Evolutionary conservation across 225 moss, liverwort and hornwort species (phyloP), one percentile per base, ranked within the genome.

Genomic region (Antitrichia curtipendula): DNA sequence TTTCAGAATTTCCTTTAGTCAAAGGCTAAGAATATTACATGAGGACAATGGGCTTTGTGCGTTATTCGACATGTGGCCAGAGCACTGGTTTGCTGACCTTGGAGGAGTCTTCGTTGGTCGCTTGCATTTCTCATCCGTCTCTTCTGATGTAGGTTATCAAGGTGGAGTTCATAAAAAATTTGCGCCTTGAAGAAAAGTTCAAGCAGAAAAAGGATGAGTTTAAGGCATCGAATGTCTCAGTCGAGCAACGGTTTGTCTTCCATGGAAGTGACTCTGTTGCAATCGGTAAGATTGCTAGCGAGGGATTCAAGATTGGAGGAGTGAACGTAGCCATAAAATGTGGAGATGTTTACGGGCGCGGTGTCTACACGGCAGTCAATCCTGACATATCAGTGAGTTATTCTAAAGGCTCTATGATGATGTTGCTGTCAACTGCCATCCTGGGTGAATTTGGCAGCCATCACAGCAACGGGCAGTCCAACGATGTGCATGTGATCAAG

Each of bases 241-340:
- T 18, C 13, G 87, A 91, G 36, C 11, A 36, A 60, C 38, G 8
- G 23, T 89, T 56, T 72, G 82, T 92, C 15, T 93, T 93, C 25
- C 93, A 90, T 84, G 90, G 90, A 69, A 92, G 89, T 5, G 86
- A 81, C n/a, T 70, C 81, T 32, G 36, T 0, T 10, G 89, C 85
- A 52, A 82, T 90, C 32, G 86, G 71, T 18, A 92, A 80, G 56
- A 92, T 92, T 84, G 86, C 85, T 31, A 52, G 23, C 8, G 92
- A 91, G 70, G 93, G 92, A 60, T 93, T 93, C 75, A 92, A 91
- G 88, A 88, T 92, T 59, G 92, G 93, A 62, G 93, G 93, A 60
- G 40, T 41, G 78, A 92, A 58, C 57, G 88, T 93, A 38, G 6
- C 10, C 21, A 82, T 89, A 16, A 93, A 64, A 20, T 5, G 0